A percentile compares a stretch with the other conserved stretches of the same genome.
These are phyloP conservation scores for Alternaria angustiovoidea DNA, from an alignment of 2,329 filamentous ascomycete species.

Conservation along the genomic window DNA sequence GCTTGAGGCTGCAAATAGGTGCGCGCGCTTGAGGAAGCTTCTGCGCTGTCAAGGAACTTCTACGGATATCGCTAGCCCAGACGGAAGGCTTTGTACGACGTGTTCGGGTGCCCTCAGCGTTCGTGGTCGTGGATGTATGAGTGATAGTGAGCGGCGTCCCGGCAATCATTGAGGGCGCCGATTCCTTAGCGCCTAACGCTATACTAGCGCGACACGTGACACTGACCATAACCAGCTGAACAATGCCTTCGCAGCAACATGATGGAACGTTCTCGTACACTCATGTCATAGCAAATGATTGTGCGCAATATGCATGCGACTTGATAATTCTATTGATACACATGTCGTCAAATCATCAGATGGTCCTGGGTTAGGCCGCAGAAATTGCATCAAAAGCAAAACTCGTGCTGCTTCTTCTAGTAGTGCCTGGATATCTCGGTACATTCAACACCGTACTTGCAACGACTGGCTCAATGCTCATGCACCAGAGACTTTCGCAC, in stretches of 20 bases:
- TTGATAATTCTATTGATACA: background rate
- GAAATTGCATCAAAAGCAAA: slow-evolving; percentile 3
- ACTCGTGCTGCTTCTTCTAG: background rate
- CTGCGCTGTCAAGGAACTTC: slow-evolving; percentile 31
- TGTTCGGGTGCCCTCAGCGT: slow-evolving; percentile 40
- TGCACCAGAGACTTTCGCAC: slow-evolving; percentile 47
- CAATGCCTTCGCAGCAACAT: background rate
- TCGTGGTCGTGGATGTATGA: slow-evolving; percentile 44
- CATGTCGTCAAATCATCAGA: background rate
- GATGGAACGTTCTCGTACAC: background rate
- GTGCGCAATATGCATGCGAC: background rate
- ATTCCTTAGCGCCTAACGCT: slow-evolving; percentile 17
- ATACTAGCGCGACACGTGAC: slow-evolving; percentile 20
- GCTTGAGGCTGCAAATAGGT: slow-evolving; percentile 38
- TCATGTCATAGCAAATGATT: background rate
- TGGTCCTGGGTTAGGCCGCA: background rate
- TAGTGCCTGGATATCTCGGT: background rate
- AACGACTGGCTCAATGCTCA: slow-evolving; percentile 4
- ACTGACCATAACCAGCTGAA: background rate
- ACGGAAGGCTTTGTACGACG: slow-evolving; percentile 43
- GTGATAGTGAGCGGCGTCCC: slow-evolving; percentile 27
- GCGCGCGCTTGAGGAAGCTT: slow-evolving; percentile 36
- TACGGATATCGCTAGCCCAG: slow-evolving; percentile 33
- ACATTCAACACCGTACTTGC: background rate
- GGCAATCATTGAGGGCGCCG: slow-evolving; percentile 23